Evolutionary conservation across 352 stramenopile species (phyloP).

Genomic region (Phytophthora boehmeriae): DNA sequence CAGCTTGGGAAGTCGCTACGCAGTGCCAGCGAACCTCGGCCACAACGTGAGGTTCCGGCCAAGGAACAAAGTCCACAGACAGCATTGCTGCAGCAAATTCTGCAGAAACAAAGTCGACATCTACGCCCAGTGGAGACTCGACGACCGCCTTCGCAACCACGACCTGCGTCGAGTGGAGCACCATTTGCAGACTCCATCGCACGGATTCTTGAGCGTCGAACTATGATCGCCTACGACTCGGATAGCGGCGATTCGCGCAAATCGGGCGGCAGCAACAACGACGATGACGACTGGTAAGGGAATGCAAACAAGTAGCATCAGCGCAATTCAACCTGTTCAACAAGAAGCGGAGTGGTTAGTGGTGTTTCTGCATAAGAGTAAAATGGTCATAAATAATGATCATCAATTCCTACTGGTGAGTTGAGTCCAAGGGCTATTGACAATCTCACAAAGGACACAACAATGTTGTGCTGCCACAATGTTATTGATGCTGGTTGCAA

Average conservation of each 20-base stretch:
- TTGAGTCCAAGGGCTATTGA: no score
- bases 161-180: constrained; percentile 6
- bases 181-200: constrained; percentile 69
- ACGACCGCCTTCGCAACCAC: constrained; percentile 9
- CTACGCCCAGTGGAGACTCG: constrained; percentile 43
- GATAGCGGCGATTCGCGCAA: constrained; percentile 42
- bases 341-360: no score
- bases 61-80: constrained; percentile 23
- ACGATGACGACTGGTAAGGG: constrained; percentile 37
- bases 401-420: no score
- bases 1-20: constrained; percentile 36
- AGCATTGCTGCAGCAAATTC: constrained; percentile 60
- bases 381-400: no score
- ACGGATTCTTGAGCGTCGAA: constrained; percentile 61
- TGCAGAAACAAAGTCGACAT: constrained; percentile 48
- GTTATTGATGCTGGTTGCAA: no score
- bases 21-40: not conserved
- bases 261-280: constrained; percentile 5
- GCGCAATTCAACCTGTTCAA: no score
- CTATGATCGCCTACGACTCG: constrained; percentile 66
- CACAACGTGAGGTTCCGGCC: constrained; percentile 7
- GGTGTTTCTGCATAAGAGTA: no score
- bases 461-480: no score
- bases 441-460: no score
- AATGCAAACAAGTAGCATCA: no score